A percentile compares a stretch with the other conserved stretches of the same genome.
Evolutionary conservation across 306 rosid genomes (phyloP).

Genomic region (Parietaria judaica): DNA sequence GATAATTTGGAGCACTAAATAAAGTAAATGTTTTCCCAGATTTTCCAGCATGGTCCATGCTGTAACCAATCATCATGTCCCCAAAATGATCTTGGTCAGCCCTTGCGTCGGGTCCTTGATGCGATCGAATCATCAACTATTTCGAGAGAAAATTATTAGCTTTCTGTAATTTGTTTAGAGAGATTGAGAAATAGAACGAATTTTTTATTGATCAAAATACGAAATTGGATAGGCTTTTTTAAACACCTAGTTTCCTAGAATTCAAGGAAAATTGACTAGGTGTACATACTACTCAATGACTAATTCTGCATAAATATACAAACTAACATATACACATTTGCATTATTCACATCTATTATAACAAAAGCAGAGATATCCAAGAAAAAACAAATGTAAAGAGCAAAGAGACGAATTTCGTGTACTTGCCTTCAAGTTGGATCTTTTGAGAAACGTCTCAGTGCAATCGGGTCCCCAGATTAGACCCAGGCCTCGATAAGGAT

Average conservation of each 20-base stretch:
- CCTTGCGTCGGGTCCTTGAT: slow-evolving; percentile 90
- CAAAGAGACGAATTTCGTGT: neutral
- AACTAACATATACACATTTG: no score
- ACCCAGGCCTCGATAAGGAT: slow-evolving; percentile 49
- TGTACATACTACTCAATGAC: no score
- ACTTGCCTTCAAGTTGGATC: slow-evolving; percentile 67
- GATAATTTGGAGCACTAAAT: slow-evolving; percentile 79
- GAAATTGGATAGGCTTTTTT: no score
- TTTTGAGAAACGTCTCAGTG: slow-evolving; percentile 64
- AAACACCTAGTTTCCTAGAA: no score
- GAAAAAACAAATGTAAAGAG: no score
- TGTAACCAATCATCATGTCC: slow-evolving; percentile 71
- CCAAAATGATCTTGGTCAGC: slow-evolving; percentile 55
- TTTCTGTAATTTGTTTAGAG: neutral
- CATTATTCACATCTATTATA: no score
- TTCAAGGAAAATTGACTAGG: no score
- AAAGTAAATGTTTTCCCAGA: slow-evolving; percentile 73
- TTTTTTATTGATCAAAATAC: no score
- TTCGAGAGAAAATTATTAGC: slow-evolving; percentile 18
- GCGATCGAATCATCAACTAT: slow-evolving; percentile 88
- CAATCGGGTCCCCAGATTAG: slow-evolving; percentile 90
- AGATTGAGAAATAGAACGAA: neutral
- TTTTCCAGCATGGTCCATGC: slow-evolving; percentile 72
- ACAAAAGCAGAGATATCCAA: no score
- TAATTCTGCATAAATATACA: no score